Conservation (phyloP, 2,329 filamentous ascomycete species). For the Tolypocladium ophioglossoides region DNA sequence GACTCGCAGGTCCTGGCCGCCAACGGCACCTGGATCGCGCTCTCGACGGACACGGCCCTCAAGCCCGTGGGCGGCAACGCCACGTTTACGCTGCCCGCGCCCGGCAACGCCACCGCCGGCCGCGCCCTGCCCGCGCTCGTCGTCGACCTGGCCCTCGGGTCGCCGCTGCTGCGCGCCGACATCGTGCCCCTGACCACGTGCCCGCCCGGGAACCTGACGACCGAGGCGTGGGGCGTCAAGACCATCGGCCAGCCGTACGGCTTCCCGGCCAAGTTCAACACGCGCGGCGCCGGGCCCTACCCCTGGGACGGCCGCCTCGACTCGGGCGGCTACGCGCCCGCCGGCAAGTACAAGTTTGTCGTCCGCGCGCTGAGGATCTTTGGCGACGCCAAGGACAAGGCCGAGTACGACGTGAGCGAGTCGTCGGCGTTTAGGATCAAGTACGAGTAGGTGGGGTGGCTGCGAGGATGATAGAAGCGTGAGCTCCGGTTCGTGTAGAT, state of each 20-base stretch:
- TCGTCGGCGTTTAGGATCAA: slow-evolving; percentile 32
- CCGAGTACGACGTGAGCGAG: slow-evolving; percentile 36
- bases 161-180: slow-evolving; percentile 30
- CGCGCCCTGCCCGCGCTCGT: slow-evolving; percentile 28
- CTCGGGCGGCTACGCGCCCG: slow-evolving; percentile 35
- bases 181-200: slow-evolving; percentile 27
- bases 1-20: slow-evolving; percentile 12
- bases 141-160: slow-evolving; percentile 33
- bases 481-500: background rate
- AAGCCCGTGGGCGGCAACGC: slow-evolving; percentile 19
- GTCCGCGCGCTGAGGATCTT: slow-evolving; percentile 40
- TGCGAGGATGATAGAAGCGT: background rate
- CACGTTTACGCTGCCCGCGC: slow-evolving; percentile 30
- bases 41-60: slow-evolving; percentile 20
- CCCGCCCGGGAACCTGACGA: slow-evolving; percentile 14
- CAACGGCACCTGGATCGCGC: slow-evolving; percentile 15
- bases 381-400: slow-evolving; percentile 30
- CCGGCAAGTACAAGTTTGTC: slow-evolving; percentile 38
- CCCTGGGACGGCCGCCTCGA: slow-evolving; percentile 36
- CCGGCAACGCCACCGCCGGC: slow-evolving; percentile 21
- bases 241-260: slow-evolving; percentile 30
- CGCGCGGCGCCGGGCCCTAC: slow-evolving; percentile 13
- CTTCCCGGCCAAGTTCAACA: slow-evolving; percentile 26
- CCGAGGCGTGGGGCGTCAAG: slow-evolving; percentile 25
- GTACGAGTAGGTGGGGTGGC: slow-evolving; percentile 19